Conservation (phyloP, 2,329 filamentous ascomycete species). For the Stagonosporopsis cucurbitacearum region DNA sequence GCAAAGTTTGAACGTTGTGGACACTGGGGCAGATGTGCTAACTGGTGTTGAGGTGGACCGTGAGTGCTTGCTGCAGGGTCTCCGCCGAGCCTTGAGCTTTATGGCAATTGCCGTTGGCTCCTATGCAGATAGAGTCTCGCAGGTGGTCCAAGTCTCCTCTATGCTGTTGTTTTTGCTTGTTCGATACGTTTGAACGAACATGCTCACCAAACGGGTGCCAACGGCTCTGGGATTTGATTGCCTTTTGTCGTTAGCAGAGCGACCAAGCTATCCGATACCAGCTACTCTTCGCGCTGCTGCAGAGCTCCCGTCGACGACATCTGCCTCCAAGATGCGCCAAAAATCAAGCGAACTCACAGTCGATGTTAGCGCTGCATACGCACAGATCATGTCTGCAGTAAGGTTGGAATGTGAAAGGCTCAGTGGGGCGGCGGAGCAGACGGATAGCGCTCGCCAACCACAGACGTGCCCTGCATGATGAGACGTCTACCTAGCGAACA, state of each 20-base stretch:
- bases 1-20: slow-evolving; percentile 9
- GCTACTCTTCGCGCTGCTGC: slow-evolving; percentile 3
- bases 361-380: slow-evolving; percentile 8
- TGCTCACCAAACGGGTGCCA: not conserved
- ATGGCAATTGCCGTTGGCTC: slow-evolving; percentile 11
- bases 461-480: slow-evolving; percentile 18
- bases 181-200: not conserved
- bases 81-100: slow-evolving; percentile 6
- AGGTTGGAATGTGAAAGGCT: slow-evolving; percentile 15
- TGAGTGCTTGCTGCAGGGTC: slow-evolving; percentile 15
- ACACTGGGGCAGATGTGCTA: slow-evolving; percentile 13
- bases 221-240: slow-evolving; percentile 1
- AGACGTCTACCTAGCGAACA: slow-evolving; percentile 15
- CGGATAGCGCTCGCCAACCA: slow-evolving; percentile 16
- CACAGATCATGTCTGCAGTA: slow-evolving; percentile 7
- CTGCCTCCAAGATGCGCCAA: slow-evolving; percentile 9
- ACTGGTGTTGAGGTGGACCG: slow-evolving; percentile 9
- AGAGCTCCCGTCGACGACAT: slow-evolving; percentile 6
- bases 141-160: not conserved
- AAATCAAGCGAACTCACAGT: slow-evolving; percentile 2
- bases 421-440: slow-evolving; percentile 10
- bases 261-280: not conserved
- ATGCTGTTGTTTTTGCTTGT: not conserved
- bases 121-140: no score
- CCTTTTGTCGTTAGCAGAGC: slow-evolving; percentile 17